phyloP scores from a whole-genome alignment of 257 asterid genomes.

The Eucommia ulmoides region DNA sequence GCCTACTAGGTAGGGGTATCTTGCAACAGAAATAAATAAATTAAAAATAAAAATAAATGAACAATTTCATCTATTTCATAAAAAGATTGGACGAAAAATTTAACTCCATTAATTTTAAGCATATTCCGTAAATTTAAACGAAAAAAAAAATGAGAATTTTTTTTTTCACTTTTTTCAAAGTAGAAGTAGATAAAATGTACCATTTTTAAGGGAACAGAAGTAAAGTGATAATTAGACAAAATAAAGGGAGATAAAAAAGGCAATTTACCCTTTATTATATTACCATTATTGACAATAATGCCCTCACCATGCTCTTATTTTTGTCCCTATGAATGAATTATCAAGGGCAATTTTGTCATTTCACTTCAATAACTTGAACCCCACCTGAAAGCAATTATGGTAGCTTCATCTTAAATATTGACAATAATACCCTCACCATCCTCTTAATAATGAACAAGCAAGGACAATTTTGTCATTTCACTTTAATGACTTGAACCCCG shows the following conservation, averaged over 20 bases:
- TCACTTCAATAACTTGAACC: conserved; percentile 6
- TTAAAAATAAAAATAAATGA: too few species aligned
- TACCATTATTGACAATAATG: background rate
- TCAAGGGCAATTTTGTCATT: conserved; percentile 17
- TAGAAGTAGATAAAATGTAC: background rate
- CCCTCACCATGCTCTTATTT: background rate
- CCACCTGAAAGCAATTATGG: conserved; percentile 28
- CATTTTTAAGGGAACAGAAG: background rate
- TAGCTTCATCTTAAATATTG: conserved; percentile 26
- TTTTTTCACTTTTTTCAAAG: background rate
- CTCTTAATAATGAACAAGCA: conserved; percentile 8
- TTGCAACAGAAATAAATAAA: too few species aligned
- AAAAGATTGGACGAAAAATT: too few species aligned
- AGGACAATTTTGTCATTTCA: background rate
- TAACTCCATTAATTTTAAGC: too few species aligned
- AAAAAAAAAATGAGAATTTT: background rate
- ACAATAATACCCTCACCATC: conserved; percentile 4
- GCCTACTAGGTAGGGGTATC: too few species aligned
- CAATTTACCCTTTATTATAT: background rate
- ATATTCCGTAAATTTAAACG: too few species aligned
- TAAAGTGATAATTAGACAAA: background rate
- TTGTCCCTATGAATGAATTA: background rate
- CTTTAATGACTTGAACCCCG: background rate
- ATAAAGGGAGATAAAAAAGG: background rate
- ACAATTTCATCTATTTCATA: too few species aligned